Base-by-base conservation (phyloP, 768 basidiomycete species). In the Trametes meyenii region DNA sequence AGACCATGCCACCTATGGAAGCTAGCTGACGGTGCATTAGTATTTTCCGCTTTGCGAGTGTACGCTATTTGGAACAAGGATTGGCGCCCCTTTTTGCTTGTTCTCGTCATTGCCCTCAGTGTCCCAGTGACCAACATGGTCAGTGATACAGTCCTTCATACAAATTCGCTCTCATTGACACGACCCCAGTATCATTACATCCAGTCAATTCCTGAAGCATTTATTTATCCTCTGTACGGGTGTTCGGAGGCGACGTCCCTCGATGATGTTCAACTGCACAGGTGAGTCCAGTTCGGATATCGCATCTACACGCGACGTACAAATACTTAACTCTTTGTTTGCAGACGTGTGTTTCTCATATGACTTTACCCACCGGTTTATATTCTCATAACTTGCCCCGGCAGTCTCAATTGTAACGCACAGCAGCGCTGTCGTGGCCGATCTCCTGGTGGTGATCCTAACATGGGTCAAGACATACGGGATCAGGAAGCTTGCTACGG, bases 391-490 rank as follows among this genome's bases (percentile, higher is more conserved):
- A n/a, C n/a, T 24, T 4, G 21, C 7, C 17, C 5, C 21, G 29
- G 13, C 26, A 61, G 60, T 61, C 6, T 55, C 60, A 1, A 43
- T 56, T 6, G 46, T 38, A 8, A 61, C 50, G 1, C 60, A 62
- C 33, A 55, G 42, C 17, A 33, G 48, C 13, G 56, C 60, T 24
- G 58, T 63, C 12, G 53, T 55, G 16, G 53, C 58, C 0, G 65
- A 66, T 23, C 23, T 53, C 0, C 45, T 66, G 8, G 65, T 66
- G 14, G 19, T 66, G 14, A n/a, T 63, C n/a, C 53, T 66, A 5
- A 66, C 61, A 11, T 66, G 65, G 65, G 26, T 53, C 10, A 53
- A 53, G 58, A 66, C 65, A 16, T 63, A 46, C 14, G 48, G 55
- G 24, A 56, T 66, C 38, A 56, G 43, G 45, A 43, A 45, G 16